Evolutionary conservation across 2,329 filamentous ascomycete genomes (phyloP).

Genomic region (Seiridium cupressi): DNA sequence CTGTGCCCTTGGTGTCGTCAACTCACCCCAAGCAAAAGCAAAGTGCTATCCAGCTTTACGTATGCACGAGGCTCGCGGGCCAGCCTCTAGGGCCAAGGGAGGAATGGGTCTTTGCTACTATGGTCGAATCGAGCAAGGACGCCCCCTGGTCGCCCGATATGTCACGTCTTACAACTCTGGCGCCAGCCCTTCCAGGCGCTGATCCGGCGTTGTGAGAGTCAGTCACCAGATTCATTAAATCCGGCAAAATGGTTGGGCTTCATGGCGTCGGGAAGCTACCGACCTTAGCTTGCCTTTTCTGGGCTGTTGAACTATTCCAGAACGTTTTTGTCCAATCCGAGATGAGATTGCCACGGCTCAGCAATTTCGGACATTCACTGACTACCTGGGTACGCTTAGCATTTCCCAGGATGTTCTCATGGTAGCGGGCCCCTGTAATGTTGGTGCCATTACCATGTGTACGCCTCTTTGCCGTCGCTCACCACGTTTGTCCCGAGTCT

Average conservation of each 20-base stretch:
- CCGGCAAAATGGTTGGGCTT: constrained; percentile 4
- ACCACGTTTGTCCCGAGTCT: no score
- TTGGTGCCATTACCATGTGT: no score
- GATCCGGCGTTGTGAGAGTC: constrained; percentile 1
- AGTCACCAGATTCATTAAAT: neutral
- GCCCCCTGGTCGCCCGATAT: neutral
- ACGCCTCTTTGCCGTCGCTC: no score
- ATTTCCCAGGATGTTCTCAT: no score
- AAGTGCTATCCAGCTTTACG: neutral
- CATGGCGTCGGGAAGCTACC: constrained; percentile 4
- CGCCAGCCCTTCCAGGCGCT: neutral
- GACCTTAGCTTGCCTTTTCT: constrained; percentile 1
- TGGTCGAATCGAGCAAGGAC: neutral
- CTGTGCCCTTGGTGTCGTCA: neutral
- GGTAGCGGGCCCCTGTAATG: no score
- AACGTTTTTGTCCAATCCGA: neutral
- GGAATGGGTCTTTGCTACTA: neutral
- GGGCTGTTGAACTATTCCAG: neutral
- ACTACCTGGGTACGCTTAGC: no score
- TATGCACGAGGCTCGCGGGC: neutral
- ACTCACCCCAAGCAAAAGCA: neutral
- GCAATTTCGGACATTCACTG: no score
- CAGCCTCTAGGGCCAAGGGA: neutral
- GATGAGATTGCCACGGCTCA: no score
- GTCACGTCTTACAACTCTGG: neutral